Conservation (phyloP, 2,329 filamentous ascomycete species). For the Penicillium sp. region DNA sequence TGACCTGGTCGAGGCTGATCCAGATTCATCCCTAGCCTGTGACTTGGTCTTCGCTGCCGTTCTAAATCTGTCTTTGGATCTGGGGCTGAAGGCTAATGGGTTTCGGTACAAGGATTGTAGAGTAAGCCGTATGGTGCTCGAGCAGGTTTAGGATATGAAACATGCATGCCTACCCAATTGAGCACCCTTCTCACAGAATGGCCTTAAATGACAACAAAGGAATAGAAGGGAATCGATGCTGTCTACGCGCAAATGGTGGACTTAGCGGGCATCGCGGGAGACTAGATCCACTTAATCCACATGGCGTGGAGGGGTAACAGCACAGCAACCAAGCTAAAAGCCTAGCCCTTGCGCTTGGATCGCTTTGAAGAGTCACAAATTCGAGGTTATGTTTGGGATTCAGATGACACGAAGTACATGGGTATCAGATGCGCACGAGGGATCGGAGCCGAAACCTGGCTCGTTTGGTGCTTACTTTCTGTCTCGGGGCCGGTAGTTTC, state of each 20-base stretch:
- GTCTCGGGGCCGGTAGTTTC: neutral
- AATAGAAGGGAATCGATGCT: neutral
- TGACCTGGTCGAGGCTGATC: neutral
- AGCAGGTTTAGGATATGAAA: neutral
- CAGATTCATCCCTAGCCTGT: neutral
- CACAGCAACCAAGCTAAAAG: neutral
- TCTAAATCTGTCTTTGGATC: neutral
- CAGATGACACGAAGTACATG: neutral
- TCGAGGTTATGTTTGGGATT: neutral
- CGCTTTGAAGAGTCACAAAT: neutral
- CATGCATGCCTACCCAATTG: neutral
- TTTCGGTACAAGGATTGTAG: neutral
- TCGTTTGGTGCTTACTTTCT: neutral
- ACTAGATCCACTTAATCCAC: neutral
- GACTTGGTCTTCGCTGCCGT: neutral
- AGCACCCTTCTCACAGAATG: neutral
- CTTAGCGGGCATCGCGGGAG: neutral
- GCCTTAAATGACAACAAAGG: neutral
- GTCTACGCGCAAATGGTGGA: neutral
- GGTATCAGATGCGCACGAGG: neutral
- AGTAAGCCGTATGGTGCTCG: neutral
- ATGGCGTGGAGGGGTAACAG: neutral
- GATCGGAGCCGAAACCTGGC: neutral
- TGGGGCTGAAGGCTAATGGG: neutral
- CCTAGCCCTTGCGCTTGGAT: neutral